Percentiles rank a stretch among this genome's conserved stretches.
Conservation (phyloP, 495 filamentous ascomycete genomes). For the Tuber aestivum region DNA sequence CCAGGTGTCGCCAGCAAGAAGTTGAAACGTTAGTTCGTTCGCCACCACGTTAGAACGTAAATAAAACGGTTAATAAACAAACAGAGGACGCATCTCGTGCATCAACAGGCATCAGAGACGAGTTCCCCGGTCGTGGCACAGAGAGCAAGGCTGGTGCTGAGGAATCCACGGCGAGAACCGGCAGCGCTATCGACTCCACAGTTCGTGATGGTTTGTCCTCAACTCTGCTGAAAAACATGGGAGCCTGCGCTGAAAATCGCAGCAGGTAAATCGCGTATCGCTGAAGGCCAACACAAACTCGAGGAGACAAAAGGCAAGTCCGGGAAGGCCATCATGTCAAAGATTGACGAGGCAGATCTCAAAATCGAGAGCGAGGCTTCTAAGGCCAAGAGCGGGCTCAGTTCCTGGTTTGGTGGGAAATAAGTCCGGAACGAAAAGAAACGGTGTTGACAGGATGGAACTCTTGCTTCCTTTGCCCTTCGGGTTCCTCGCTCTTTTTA, state of each 20-base stretch:
- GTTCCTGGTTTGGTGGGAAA: constrained; percentile 65
- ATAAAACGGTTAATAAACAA: constrained; percentile 15
- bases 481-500: neutral
- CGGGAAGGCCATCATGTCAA: constrained; percentile 57
- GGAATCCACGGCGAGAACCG: constrained; percentile 46
- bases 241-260: constrained; percentile 15
- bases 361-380: constrained; percentile 69
- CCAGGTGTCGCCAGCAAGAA: constrained; percentile 75
- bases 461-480: neutral
- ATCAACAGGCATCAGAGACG: constrained; percentile 59
- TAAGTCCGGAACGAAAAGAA: neutral
- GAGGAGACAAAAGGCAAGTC: constrained; percentile 53
- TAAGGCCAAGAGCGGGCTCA: constrained; percentile 71
- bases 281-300: constrained; percentile 56
- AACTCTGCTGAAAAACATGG: neutral
- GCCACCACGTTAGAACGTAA: neutral
- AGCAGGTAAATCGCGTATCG: constrained; percentile 51
- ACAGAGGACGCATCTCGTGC: constrained; percentile 60
- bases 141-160: constrained; percentile 51
- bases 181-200: constrained; percentile 49
- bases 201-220: constrained; percentile 46
- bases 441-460: neutral
- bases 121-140: constrained; percentile 51
- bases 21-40: constrained; percentile 61
- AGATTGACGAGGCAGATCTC: constrained; percentile 65